Evolutionary conservation across 2,329 filamentous ascomycete species (phyloP).

Genomic region (Fusarium anthophilum): DNA sequence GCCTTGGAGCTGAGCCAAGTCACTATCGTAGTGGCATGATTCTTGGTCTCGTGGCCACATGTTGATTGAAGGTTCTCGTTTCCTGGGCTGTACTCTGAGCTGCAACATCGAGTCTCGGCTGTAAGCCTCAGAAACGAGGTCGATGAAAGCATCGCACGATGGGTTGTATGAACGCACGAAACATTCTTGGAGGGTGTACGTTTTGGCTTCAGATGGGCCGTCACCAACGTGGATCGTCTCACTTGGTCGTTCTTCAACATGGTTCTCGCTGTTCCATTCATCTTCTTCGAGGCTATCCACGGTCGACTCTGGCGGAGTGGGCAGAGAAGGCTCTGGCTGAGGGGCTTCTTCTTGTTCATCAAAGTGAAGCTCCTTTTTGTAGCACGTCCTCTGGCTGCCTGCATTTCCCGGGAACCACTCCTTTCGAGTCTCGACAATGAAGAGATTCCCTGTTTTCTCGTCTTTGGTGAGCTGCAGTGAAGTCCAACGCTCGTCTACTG

Average conservation of each 20-base stretch:
- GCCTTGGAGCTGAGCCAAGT: constrained; percentile 42
- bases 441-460: constrained; percentile 64
- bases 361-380: constrained; percentile 65
- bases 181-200: constrained; percentile 63
- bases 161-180: constrained; percentile 65
- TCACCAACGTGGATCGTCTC: constrained; percentile 58
- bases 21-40: neutral
- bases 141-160: constrained; percentile 64
- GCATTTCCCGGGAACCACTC: constrained; percentile 69
- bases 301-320: constrained; percentile 1
- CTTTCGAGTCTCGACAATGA: constrained; percentile 73
- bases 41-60: constrained; percentile 40
- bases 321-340: constrained; percentile 6
- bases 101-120: constrained; percentile 52
- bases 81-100: constrained; percentile 48
- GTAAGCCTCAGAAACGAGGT: constrained; percentile 57
- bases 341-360: neutral
- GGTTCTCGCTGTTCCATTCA: constrained; percentile 49
- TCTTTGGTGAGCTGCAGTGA: constrained; percentile 70
- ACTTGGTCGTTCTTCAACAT: constrained; percentile 21
- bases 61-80: neutral
- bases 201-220: constrained; percentile 50
- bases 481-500: constrained; percentile 79
- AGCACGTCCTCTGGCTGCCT: constrained; percentile 71
- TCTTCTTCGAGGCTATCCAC: neutral